Evolutionary conservation across 1,284 basidiomycete species (phyloP).

Genomic region (Veloporphyrellus conicus): DNA sequence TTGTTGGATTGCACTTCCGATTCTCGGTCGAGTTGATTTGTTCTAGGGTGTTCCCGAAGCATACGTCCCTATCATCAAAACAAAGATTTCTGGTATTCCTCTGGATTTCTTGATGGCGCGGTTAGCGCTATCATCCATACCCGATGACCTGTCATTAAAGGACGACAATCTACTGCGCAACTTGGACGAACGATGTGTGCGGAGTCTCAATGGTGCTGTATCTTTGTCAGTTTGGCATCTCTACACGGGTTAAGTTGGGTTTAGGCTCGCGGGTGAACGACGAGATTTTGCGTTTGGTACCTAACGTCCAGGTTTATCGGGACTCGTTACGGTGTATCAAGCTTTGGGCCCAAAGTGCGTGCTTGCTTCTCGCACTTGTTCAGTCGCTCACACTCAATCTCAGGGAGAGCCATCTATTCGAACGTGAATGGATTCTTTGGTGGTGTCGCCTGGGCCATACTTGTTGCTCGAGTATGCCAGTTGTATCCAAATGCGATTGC

Average conservation of each 20-base stretch:
- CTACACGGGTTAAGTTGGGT: conserved; percentile 9
- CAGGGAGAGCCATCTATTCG: conserved; percentile 93
- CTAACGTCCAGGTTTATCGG: conserved; percentile 91
- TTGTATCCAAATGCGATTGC: conserved; percentile 94
- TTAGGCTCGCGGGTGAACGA: conserved; percentile 93
- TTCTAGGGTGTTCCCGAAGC: conserved; percentile 89
- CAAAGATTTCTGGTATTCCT: conserved; percentile 88
- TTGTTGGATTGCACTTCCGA: neutral
- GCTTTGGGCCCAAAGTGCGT: conserved; percentile 92
- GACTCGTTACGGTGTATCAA: conserved; percentile 95
- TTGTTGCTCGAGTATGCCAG: conserved; percentile 98
- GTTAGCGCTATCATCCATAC: conserved; percentile 78
- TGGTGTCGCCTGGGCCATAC: conserved; percentile 98
- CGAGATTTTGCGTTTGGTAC: conserved; percentile 92
- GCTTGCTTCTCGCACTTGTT: neutral
- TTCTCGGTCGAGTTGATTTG: conserved; percentile 4
- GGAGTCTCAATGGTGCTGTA: conserved; percentile 81
- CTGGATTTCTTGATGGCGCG: conserved; percentile 94
- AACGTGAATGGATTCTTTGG: conserved; percentile 98
- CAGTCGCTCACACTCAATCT: conserved; percentile 10
- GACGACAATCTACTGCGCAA: conserved; percentile 92
- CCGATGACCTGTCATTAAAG: conserved; percentile 84
- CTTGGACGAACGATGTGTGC: conserved; percentile 90
- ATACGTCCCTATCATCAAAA: conserved; percentile 92
- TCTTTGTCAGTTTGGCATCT: conserved; percentile 3